Percentiles rank a stretch among this genome's conserved stretches.
Conservation (phyloP, 306 rosid species). For the Trichosanthes truncata region DNA sequence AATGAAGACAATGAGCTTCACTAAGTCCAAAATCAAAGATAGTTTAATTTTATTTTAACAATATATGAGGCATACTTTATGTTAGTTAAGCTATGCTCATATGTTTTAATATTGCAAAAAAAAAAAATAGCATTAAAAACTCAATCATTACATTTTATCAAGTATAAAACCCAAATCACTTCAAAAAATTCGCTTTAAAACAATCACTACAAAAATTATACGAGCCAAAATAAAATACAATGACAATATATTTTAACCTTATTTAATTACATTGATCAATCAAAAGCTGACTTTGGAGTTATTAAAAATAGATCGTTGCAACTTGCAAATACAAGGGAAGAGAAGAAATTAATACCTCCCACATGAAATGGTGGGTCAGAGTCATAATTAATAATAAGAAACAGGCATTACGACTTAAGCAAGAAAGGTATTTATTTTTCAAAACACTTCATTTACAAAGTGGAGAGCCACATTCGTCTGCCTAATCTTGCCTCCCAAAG, state of each 20-base stretch:
- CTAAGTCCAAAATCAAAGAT: neutral
- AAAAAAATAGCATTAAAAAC: too few species aligned
- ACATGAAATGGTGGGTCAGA: neutral
- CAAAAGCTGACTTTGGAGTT: neutral
- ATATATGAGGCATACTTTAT: too few species aligned
- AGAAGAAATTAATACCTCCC: neutral
- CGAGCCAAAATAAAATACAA: too few species aligned
- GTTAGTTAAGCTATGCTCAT: too few species aligned
- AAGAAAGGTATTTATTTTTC: neutral
- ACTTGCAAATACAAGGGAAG: neutral
- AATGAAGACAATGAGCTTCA: neutral
- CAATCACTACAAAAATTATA: too few species aligned
- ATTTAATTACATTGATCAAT: neutral
- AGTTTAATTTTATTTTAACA: too few species aligned
- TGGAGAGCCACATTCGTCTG: neutral
- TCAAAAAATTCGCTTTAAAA: too few species aligned
- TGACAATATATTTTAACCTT: neutral
- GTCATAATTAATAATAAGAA: neutral
- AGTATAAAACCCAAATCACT: too few species aligned
- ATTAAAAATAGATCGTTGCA: neutral
- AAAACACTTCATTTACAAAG: neutral
- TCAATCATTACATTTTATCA: too few species aligned
- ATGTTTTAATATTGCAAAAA: too few species aligned
- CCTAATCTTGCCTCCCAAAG: neutral
- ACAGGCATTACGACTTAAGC: neutral